A percentile compares a stretch with the other conserved stretches of the same genome.
These are phyloP conservation scores for Kalmusia sp. DNA, from an alignment of 2,329 filamentous ascomycete species.

Conservation along the genomic window DNA sequence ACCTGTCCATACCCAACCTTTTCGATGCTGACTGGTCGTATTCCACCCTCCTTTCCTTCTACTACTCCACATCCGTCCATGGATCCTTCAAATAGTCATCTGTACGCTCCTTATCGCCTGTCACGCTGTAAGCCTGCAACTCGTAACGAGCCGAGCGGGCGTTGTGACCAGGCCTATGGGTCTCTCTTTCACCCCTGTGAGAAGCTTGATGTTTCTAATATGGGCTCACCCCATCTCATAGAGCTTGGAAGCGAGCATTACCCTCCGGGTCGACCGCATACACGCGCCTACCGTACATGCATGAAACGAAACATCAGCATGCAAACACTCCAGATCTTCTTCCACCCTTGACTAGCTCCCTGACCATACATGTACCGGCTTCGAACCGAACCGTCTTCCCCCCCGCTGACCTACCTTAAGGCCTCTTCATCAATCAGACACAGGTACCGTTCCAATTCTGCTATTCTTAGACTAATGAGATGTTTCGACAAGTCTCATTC, in stretches of 20 bases:
- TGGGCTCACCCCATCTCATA: conserved; percentile 11
- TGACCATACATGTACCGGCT: background rate
- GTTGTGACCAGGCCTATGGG: conserved; percentile 15
- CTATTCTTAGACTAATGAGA: conserved; percentile 26
- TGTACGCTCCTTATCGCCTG: conserved; percentile 11
- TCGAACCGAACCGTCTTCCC: conserved; percentile 3
- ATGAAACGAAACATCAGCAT: conserved; percentile 13
- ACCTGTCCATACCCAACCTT: background rate
- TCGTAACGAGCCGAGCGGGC: conserved; percentile 15
- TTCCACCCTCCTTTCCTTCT: conserved; percentile 4
- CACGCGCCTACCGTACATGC: background rate
- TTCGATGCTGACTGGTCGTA: conserved; percentile 10
- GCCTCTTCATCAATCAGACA: conserved; percentile 24
- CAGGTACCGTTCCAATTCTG: conserved; percentile 17
- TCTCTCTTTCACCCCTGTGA: conserved; percentile 18
- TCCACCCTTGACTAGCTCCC: background rate
- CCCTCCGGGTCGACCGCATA: background rate
- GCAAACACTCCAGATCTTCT: background rate
- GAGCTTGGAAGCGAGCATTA: conserved; percentile 2
- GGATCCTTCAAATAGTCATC: conserved; percentile 16
- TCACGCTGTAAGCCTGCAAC: conserved; percentile 3
- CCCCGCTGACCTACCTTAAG: conserved; percentile 3
- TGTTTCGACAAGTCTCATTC: conserved; percentile 3
- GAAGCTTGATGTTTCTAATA: conserved; percentile 33
- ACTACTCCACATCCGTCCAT: conserved; percentile 21